phyloP scores from a whole-genome alignment of 768 basidiomycete genomes.

The Kwoniella pini region DNA sequence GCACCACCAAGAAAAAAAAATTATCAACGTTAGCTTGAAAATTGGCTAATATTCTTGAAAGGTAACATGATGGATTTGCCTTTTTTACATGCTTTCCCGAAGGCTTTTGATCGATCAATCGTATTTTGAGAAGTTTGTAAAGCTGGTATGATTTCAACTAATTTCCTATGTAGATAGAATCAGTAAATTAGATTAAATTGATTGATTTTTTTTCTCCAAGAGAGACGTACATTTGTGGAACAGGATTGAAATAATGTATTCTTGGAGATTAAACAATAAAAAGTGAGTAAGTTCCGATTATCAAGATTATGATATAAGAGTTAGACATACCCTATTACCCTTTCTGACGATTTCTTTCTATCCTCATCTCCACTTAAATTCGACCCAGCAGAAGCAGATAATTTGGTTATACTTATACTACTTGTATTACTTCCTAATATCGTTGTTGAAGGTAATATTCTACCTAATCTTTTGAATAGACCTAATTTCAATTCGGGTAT shows the following conservation, averaged over 20 bases:
- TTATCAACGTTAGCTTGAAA: too few species aligned
- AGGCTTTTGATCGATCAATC: conserved; percentile 72
- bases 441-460: conserved; percentile 67
- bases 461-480: conserved; percentile 72
- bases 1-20: too few species aligned
- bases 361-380: conserved; percentile 62
- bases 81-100: conserved; percentile 88
- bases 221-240: conserved; percentile 78
- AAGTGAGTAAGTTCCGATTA: neutral
- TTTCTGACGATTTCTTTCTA: conserved; percentile 62
- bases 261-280: conserved; percentile 54
- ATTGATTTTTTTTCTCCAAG: too few species aligned
- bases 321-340: conserved; percentile 65
- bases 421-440: conserved; percentile 93
- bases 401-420: conserved; percentile 91
- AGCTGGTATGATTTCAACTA: conserved; percentile 92
- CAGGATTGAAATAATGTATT: conserved; percentile 96
- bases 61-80: conserved; percentile 58
- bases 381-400: conserved; percentile 77
- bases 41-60: too few species aligned
- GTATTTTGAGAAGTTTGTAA: conserved; percentile 82
- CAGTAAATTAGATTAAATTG: too few species aligned
- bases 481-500: conserved; percentile 72
- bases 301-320: neutral
- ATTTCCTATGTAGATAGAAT: conserved; percentile 62